Conservation (phyloP, 2,329 filamentous ascomycete species). For the Aspergillus sp. region DNA sequence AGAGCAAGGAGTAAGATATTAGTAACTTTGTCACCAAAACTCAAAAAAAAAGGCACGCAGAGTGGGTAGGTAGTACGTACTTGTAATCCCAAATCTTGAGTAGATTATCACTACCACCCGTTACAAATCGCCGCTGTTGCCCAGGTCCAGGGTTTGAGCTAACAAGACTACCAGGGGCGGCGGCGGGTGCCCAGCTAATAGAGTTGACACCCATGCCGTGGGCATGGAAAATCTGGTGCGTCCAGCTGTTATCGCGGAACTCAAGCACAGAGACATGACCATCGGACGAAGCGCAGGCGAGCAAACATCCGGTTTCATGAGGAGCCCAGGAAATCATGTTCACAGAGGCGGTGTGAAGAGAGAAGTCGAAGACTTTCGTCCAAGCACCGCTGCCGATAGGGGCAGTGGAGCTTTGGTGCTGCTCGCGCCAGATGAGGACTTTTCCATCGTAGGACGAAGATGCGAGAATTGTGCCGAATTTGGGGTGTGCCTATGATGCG, state of each 20-base stretch:
- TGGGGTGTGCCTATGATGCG: conserved; percentile 72
- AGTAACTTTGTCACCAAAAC: background rate
- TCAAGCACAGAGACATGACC: conserved; percentile 92
- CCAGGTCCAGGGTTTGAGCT: conserved; percentile 65
- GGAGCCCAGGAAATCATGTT: conserved; percentile 98
- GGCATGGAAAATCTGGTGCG: conserved; percentile 83
- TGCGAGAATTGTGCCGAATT: conserved; percentile 96
- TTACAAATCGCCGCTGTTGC: conserved; percentile 81
- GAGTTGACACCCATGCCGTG: conserved; percentile 94
- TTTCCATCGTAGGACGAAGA: conserved; percentile 96
- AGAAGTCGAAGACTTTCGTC: conserved; percentile 90
- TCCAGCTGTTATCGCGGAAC: conserved; percentile 94
- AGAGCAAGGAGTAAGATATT: background rate
- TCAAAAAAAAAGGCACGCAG: background rate
- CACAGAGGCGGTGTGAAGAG: conserved; percentile 90
- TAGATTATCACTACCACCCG: conserved; percentile 88
- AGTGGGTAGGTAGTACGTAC: conserved; percentile 27
- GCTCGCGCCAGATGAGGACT: conserved; percentile 97
- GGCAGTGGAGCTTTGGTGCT: conserved; percentile 46
- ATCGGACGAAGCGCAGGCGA: conserved; percentile 92
- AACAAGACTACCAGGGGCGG: conserved; percentile 78
- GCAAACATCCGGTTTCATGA: conserved; percentile 89
- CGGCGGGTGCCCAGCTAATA: conserved; percentile 90
- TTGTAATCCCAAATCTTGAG: conserved; percentile 93
- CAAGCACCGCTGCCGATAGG: conserved; percentile 57